Percentiles rank a stretch among this genome's conserved stretches.
These are phyloP conservation scores for Liquidambar formosana DNA, from an alignment of 164 flowering plant species.

Conservation along the genomic window DNA sequence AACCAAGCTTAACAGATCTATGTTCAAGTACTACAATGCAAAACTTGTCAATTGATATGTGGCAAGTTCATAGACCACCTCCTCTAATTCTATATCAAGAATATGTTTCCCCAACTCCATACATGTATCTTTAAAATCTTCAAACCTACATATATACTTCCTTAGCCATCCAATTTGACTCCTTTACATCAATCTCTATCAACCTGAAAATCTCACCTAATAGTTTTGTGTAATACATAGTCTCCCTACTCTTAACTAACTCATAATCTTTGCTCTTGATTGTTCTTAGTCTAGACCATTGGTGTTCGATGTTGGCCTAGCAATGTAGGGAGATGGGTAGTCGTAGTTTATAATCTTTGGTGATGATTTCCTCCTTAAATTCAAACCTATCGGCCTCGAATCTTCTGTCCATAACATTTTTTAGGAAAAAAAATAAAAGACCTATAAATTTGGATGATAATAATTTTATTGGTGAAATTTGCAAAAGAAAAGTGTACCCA, in stretches of 20 bases:
- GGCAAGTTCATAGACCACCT: conserved; percentile 26
- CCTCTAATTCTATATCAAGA: conserved; percentile 19
- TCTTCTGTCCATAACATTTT: neutral
- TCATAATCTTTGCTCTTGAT: conserved; percentile 4
- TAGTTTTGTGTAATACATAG: conserved; percentile 10
- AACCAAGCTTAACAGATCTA: too few relatives aligned
- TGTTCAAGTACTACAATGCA: too few relatives aligned
- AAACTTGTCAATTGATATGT: too few relatives aligned
- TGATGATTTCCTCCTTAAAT: conserved; percentile 3
- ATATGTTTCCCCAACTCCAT: conserved; percentile 22
- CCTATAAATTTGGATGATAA: neutral
- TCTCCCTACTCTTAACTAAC: neutral
- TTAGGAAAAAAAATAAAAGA: neutral
- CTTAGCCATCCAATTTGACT: conserved; percentile 9
- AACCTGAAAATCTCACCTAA: conserved; percentile 16
- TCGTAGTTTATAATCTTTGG: neutral
- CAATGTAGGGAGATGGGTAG: neutral
- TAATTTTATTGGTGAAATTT: too few relatives aligned
- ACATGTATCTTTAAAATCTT: conserved; percentile 31
- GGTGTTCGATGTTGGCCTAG: neutral
- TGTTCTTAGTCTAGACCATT: neutral
- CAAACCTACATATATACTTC: conserved; percentile 5
- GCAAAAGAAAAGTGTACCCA: too few relatives aligned
- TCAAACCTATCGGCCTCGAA: neutral
- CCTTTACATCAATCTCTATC: conserved; percentile 21